Conservation (phyloP, 2,329 filamentous ascomycete species). For the Ceratocystis lukuohia region DNA sequence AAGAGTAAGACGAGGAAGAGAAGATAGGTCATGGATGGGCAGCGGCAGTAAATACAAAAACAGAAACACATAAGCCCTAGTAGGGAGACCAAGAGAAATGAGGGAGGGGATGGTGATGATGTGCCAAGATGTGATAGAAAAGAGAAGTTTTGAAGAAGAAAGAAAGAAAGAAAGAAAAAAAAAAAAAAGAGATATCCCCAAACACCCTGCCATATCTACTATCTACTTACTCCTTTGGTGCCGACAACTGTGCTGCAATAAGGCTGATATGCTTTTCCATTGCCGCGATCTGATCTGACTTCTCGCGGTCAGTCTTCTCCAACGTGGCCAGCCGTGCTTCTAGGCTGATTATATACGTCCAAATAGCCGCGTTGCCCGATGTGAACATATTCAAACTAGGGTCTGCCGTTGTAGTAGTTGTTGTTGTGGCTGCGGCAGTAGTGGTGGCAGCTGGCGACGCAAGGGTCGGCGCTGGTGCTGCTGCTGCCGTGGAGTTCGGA, state of each 20-base stretch:
- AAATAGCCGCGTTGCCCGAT: constrained; percentile 46
- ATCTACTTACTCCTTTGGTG: background rate
- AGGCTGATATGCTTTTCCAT: constrained; percentile 28
- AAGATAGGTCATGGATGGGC: background rate
- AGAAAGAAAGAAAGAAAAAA: background rate
- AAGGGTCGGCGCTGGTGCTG: constrained; percentile 41
- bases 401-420: constrained; percentile 24
- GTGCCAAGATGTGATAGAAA: background rate
- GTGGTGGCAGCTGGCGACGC: constrained; percentile 26
- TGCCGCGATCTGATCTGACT: constrained; percentile 28
- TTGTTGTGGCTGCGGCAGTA: constrained; percentile 21
- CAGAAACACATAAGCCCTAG: background rate
- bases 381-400: constrained; percentile 57
- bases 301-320: constrained; percentile 30
- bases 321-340: constrained; percentile 45
- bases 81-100: background rate
- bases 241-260: constrained; percentile 25
- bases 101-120: no score
- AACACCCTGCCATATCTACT: background rate
- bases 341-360: constrained; percentile 57
- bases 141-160: background rate
- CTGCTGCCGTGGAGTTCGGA: constrained; percentile 36
- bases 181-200: background rate
- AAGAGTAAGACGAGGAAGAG: background rate
- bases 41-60: background rate